Conservation (phyloP, 352 stramenopile species). For the Pythium oligandrum region DNA sequence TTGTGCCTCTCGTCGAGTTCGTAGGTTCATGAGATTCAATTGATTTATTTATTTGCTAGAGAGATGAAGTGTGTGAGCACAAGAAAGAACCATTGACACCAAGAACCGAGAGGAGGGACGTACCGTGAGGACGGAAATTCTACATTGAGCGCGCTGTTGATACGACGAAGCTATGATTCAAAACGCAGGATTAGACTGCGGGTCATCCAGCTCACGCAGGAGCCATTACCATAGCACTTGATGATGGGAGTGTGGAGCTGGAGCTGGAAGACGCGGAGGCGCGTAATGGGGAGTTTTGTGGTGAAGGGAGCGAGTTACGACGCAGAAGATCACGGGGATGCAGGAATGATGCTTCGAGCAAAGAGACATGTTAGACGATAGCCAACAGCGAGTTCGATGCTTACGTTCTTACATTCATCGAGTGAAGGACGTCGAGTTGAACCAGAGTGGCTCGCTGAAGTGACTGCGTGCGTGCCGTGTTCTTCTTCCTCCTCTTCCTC, state of each 20-base stretch:
- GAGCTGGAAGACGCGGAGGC: slow-evolving; percentile 3
- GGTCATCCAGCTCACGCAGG: neutral
- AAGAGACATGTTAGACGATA: no score
- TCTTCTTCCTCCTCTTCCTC: slow-evolving; percentile 25
- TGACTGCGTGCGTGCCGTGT: slow-evolving; percentile 6
- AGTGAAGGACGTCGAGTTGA: neutral
- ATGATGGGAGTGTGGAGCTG: slow-evolving; percentile 30
- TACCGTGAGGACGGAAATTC: slow-evolving; percentile 20
- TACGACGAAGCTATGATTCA: slow-evolving; percentile 42
- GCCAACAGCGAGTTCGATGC: no score
- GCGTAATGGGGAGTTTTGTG: slow-evolving; percentile 15
- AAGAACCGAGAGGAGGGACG: neutral
- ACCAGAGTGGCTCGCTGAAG: slow-evolving; percentile 11
- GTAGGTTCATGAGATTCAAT: neutral
- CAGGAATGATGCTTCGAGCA: neutral
- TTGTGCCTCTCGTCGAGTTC: slow-evolving; percentile 84
- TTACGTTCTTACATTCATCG: no score
- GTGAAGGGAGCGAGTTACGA: slow-evolving; percentile 35
- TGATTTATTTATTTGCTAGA: no score
- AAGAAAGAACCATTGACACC: no score
- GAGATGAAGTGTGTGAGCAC: no score
- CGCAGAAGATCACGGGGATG: slow-evolving; percentile 39
- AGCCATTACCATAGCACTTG: slow-evolving; percentile 46
- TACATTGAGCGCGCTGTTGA: slow-evolving; percentile 46
- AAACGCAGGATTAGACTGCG: slow-evolving; percentile 1